Evolutionary conservation across 306 rosid species (phyloP).

Genomic region (Castanopsis chinensis): DNA sequence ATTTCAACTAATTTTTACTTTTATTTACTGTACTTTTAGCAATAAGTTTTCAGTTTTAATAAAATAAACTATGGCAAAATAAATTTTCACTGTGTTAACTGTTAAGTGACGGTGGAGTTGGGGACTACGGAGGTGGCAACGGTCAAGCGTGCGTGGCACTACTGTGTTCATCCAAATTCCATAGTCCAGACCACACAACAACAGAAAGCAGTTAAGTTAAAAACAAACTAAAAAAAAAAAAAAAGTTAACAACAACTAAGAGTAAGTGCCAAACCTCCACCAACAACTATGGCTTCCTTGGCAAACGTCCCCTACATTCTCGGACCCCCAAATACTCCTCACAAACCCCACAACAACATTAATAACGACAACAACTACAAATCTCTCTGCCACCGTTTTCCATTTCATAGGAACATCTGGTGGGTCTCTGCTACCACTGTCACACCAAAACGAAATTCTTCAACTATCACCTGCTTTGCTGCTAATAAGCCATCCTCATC

Average conservation of each 20-base stretch:
- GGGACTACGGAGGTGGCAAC: constrained; percentile 14
- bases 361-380: neutral
- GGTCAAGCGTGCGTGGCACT: constrained; percentile 51
- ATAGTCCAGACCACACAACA: no score
- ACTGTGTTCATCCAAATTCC: constrained; percentile 43
- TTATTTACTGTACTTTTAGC: no score
- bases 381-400: neutral
- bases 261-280: neutral
- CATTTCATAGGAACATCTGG: neutral
- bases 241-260: neutral
- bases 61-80: no score
- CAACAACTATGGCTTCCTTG: constrained; percentile 33
- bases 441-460: constrained; percentile 16
- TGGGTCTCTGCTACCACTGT: constrained; percentile 13
- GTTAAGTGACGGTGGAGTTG: neutral
- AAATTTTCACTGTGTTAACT: no score
- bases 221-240: no score
- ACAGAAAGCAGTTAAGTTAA: neutral
- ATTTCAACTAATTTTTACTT: no score
- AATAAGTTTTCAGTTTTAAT: no score
- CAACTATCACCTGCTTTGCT: constrained; percentile 53
- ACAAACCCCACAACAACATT: neutral
- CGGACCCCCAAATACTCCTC: constrained; percentile 8
- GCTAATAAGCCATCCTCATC: constrained; percentile 73
- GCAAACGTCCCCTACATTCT: constrained; percentile 21